Evolutionary conservation across 148 eudicot genomes (phyloP), one percentile per base, ranked within the genome.

Genomic region (Bassia scoparia): DNA sequence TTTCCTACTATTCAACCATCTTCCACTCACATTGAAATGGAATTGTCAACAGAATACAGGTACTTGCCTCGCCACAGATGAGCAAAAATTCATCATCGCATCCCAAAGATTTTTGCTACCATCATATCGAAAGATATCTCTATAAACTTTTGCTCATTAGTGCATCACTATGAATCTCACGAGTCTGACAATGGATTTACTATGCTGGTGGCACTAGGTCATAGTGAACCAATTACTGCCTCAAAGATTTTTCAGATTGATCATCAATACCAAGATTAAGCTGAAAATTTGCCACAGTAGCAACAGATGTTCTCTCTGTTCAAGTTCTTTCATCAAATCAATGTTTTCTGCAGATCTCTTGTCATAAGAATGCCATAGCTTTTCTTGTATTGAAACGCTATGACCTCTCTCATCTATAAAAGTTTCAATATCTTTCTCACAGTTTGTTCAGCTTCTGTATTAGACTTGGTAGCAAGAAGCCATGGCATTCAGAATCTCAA

Each of bases 311-410:
- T 14, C 16, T 74, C 37, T 88, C 92, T 76, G 77, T 69, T 95
- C 96, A 50, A 75, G 73, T 81, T 91, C 96, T 81, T 88, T 91
- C 82, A 91, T 86, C 78, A 95, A 74, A 80, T 95, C 99, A 65
- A 95, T 78, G 78, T 95, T 95, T 79, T 90, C 59, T 91, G 93
- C 71, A 95, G 67, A 82, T 95, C 99, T 49, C 97, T 85, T 66
- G 99, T 95, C 99, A 95, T 91, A 44, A 88, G 93, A 56, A 95
- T 85, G 60, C 99, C 89, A 91, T 83, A 69, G 96, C 99, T 84
- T 90, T 95, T 60, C 86, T 79, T 77, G 88, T 87, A 81, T 89
- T 90, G 56, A 89, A 85, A 78, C 90, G 89, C 81, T 59, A 67
- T 83, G 88, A 18, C 93, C 90, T 69, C 85, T 83, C 71, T 91